These are phyloP conservation scores for Colletotrichum spinosum DNA, from an alignment of 2,329 filamentous ascomycete species.

Conservation along the genomic window DNA sequence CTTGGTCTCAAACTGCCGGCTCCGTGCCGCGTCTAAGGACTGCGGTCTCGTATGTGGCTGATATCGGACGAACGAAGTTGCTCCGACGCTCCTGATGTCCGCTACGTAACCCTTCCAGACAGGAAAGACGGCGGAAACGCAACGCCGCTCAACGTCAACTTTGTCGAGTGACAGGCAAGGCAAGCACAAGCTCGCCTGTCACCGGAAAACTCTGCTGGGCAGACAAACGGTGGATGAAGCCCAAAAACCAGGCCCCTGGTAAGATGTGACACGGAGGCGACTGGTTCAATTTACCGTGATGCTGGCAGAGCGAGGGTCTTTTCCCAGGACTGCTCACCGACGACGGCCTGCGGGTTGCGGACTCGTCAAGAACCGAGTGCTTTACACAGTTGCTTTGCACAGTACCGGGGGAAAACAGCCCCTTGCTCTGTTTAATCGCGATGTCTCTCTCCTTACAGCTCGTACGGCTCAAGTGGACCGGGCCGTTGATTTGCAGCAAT, in stretches of 20 bases:
- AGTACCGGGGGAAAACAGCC: no score
- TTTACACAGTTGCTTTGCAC: no score
- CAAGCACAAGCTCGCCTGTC: neutral
- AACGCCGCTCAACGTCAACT: neutral
- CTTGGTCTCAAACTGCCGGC: conserved; percentile 29
- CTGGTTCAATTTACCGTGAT: neutral
- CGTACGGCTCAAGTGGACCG: conserved; percentile 20
- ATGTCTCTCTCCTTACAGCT: conserved; percentile 12
- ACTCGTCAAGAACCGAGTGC: no score
- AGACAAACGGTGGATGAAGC: conserved; percentile 20
- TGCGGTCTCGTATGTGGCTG: neutral
- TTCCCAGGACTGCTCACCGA: neutral
- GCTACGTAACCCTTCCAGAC: no score
- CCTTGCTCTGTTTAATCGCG: neutral
- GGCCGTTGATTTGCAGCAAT: conserved; percentile 28
- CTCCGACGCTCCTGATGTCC: no score
- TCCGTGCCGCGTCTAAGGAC: conserved; percentile 17
- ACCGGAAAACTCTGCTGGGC: conserved; percentile 4
- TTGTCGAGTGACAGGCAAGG: neutral
- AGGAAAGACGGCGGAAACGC: no score
- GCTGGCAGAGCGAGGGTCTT: conserved; percentile 1
- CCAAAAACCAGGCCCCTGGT: conserved; percentile 32
- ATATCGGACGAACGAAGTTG: no score
- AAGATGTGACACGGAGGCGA: conserved; percentile 7
- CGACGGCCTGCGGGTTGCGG: no score